These are phyloP conservation scores for Purpureocillium takamizusanense DNA, from an alignment of 2,329 filamentous ascomycete species.

Conservation along the genomic window DNA sequence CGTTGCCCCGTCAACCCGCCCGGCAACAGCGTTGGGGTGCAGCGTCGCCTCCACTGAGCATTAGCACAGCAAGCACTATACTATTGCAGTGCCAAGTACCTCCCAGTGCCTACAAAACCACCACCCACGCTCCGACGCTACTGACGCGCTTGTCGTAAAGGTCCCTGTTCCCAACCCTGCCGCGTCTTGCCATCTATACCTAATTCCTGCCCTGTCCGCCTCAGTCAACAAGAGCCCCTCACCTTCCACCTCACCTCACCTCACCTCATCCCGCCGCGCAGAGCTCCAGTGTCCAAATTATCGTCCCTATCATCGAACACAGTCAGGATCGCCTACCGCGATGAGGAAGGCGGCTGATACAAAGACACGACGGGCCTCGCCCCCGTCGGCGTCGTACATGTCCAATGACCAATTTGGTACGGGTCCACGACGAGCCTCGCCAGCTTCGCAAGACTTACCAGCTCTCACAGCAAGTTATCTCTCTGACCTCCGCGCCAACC, in stretches of 20 bases:
- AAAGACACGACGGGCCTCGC: conserved; percentile 44
- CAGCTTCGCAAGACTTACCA: neutral
- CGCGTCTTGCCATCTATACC: conserved; percentile 6
- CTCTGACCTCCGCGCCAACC: conserved; percentile 59
- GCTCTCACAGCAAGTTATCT: conserved; percentile 54
- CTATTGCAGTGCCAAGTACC: too few species aligned
- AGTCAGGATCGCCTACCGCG: conserved; percentile 4
- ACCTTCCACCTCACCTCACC: neutral
- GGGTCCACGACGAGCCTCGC: conserved; percentile 8
- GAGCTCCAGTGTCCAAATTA: neutral
- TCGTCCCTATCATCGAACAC: neutral
- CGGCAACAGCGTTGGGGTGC: too few species aligned
- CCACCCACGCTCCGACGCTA: neutral
- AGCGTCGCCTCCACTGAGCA: too few species aligned
- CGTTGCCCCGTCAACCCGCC: conserved; percentile 15
- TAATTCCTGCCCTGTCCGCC: conserved; percentile 7
- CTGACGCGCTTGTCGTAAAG: conserved; percentile 3
- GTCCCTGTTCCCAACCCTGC: conserved; percentile 20
- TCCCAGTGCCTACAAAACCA: neutral
- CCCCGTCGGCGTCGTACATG: conserved; percentile 57
- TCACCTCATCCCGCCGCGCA: neutral
- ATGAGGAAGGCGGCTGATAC: conserved; percentile 22
- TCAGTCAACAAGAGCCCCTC: neutral
- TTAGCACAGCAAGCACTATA: too few species aligned
- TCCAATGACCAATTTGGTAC: conserved; percentile 58